Conservation (phyloP, 2,329 filamentous ascomycete species). For the Exophiala viscosa region DNA sequence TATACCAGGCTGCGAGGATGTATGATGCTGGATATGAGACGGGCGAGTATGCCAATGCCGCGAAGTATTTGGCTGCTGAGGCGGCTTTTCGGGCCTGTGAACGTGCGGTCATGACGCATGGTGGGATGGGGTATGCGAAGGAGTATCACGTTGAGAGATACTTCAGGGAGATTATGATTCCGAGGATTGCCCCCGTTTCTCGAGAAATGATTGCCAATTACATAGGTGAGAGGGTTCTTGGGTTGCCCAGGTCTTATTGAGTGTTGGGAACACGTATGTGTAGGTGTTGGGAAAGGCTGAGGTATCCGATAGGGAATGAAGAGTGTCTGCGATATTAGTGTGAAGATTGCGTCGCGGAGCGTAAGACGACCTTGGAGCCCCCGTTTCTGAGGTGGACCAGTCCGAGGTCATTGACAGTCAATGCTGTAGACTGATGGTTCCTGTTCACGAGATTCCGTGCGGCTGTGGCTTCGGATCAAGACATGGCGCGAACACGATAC, state of each 20-base stretch:
- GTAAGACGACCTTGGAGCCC: too few species aligned
- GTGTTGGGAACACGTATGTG: too few species aligned
- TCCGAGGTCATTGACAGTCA: too few species aligned
- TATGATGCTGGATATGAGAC: constrained; percentile 54
- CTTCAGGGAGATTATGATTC: constrained; percentile 57
- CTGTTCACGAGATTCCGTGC: too few species aligned
- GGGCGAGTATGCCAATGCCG: constrained; percentile 55
- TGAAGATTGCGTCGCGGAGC: too few species aligned
- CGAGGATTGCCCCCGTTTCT: constrained; percentile 58
- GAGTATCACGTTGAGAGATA: constrained; percentile 62
- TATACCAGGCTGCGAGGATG: constrained; percentile 57
- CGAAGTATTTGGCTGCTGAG: constrained; percentile 59
- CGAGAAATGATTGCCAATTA: constrained; percentile 49
- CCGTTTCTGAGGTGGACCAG: too few species aligned
- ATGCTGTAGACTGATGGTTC: too few species aligned
- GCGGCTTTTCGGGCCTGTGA: constrained; percentile 60
- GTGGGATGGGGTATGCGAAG: constrained; percentile 62
- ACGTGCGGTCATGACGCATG: constrained; percentile 55
- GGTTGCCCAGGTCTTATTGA: constrained; percentile 43
- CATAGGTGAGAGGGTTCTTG: constrained; percentile 43
- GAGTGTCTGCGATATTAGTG: too few species aligned
- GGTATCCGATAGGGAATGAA: too few species aligned
- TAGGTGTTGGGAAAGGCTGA: too few species aligned
- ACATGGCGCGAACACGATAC: too few species aligned
- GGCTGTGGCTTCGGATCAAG: too few species aligned